A percentile compares a stretch with the other conserved stretches of the same genome.
Conservation (phyloP, 2,329 filamentous ascomycete genomes). For the Xylariomycetidae sp. region DNA sequence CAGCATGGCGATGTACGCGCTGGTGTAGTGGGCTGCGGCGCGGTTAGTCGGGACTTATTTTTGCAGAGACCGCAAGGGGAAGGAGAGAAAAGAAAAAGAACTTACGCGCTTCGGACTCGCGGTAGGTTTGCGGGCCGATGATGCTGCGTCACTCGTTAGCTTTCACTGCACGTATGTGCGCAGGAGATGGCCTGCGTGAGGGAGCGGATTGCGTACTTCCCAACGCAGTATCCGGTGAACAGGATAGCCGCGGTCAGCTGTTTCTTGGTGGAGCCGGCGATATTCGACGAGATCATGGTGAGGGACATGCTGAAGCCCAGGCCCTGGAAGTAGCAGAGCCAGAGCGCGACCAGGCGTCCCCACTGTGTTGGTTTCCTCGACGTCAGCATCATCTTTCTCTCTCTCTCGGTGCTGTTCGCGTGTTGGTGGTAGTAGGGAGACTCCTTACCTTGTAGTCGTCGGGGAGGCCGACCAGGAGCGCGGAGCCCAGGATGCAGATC, state of each 20-base stretch:
- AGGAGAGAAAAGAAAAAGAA: background rate
- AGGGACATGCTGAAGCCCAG: slow-evolving; percentile 27
- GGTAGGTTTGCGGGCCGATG: slow-evolving; percentile 27
- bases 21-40: slow-evolving; percentile 21
- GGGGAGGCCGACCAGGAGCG: slow-evolving; percentile 45
- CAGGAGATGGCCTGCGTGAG: too few relatives aligned
- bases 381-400: background rate
- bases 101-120: slow-evolving; percentile 19
- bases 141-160: slow-evolving; percentile 18
- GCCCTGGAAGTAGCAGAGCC: slow-evolving; percentile 36
- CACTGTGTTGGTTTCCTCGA: slow-evolving; percentile 28
- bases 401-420: too few relatives aligned
- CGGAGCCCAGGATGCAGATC: slow-evolving; percentile 48
- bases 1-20: slow-evolving; percentile 28
- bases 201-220: slow-evolving; percentile 16
- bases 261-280: slow-evolving; percentile 29
- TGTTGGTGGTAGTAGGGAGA: too few relatives aligned
- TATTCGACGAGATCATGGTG: slow-evolving; percentile 27
- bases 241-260: slow-evolving; percentile 24
- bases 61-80: background rate
- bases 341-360: slow-evolving; percentile 50
- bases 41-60: background rate
- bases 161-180: too few relatives aligned
- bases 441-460: slow-evolving; percentile 35
- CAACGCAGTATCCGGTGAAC: slow-evolving; percentile 26